Evolutionary conservation across 495 filamentous ascomycete species (phyloP).

Genomic region (Lasiosphaeria hispida): DNA sequence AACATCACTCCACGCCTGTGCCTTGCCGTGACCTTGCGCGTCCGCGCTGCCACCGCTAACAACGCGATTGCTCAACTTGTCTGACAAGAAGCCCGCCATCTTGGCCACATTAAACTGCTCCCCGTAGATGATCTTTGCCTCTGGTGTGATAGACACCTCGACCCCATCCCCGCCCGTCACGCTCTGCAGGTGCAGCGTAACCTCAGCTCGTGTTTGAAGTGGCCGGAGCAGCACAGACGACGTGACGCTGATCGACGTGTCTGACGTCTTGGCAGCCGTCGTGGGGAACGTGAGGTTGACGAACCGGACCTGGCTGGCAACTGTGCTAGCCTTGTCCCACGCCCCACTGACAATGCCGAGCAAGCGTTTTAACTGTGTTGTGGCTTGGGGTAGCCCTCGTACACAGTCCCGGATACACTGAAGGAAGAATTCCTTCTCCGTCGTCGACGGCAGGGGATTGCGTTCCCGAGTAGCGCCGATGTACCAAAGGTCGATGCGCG

Average conservation of each 20-base stretch:
- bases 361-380: conserved; percentile 52
- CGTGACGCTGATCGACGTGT: conserved; percentile 53
- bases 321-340: conserved; percentile 57
- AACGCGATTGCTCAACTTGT: conserved; percentile 42
- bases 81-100: conserved; percentile 58
- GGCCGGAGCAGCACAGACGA: conserved; percentile 54
- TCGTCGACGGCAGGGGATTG: conserved; percentile 45
- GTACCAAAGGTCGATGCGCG: conserved; percentile 52
- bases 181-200: conserved; percentile 41
- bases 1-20: conserved; percentile 49
- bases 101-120: conserved; percentile 62
- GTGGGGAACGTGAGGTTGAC: conserved; percentile 56
- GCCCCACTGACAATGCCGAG: conserved; percentile 52
- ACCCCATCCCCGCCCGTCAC: conserved; percentile 30
- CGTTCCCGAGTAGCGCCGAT: conserved; percentile 49
- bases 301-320: conserved; percentile 53
- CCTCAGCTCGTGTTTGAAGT: conserved; percentile 60
- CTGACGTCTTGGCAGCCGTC: conserved; percentile 50
- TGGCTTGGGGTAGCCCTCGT: conserved; percentile 49
- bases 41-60: conserved; percentile 25
- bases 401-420: conserved; percentile 60
- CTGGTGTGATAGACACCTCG: conserved; percentile 44
- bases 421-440: conserved; percentile 68
- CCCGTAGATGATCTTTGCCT: conserved; percentile 61
- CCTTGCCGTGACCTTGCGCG: conserved; percentile 23